These are phyloP conservation scores for Neonectria faginata DNA, from an alignment of 2,329 filamentous ascomycete genomes.

Conservation along the genomic window DNA sequence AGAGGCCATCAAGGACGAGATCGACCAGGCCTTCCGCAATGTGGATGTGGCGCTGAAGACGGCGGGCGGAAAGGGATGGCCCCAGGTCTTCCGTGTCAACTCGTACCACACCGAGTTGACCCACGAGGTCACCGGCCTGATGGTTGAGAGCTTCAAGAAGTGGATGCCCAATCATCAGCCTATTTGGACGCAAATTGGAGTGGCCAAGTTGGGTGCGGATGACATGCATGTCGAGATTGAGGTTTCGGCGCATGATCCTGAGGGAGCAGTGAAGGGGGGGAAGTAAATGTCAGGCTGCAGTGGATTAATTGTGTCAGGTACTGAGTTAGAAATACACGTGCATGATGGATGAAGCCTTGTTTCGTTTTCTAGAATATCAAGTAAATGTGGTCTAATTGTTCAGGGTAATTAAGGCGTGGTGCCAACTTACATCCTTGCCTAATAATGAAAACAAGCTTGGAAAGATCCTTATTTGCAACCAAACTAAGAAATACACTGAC, in stretches of 20 bases:
- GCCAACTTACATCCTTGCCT: too few species aligned
- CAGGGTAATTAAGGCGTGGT: too few species aligned
- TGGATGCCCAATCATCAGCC: constrained; percentile 64
- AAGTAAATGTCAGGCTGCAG: background rate
- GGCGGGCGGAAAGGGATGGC: constrained; percentile 66
- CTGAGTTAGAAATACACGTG: rapidly evolving
- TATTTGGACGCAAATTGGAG: constrained; percentile 64
- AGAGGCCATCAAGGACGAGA: constrained; percentile 54
- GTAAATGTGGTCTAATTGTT: too few species aligned
- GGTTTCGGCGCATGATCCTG: constrained; percentile 54
- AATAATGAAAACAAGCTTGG: too few species aligned
- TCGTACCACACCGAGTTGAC: constrained; percentile 57
- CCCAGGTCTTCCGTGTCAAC: constrained; percentile 61
- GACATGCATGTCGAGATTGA: constrained; percentile 69
- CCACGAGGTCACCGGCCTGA: constrained; percentile 51
- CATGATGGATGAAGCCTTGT: too few species aligned
- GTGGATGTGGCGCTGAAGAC: constrained; percentile 61
- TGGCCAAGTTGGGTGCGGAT: constrained; percentile 57
- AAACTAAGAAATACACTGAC: too few species aligned
- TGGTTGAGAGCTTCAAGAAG: constrained; percentile 59
- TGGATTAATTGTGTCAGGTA: too few species aligned
- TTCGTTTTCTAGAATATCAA: too few species aligned
- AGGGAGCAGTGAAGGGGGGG: constrained; percentile 11
- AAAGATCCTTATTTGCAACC: too few species aligned
- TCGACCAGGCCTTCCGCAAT: constrained; percentile 65